Evolutionary conservation across 352 stramenopile species (phyloP).

Genomic region (Peronospora belbahrii): DNA sequence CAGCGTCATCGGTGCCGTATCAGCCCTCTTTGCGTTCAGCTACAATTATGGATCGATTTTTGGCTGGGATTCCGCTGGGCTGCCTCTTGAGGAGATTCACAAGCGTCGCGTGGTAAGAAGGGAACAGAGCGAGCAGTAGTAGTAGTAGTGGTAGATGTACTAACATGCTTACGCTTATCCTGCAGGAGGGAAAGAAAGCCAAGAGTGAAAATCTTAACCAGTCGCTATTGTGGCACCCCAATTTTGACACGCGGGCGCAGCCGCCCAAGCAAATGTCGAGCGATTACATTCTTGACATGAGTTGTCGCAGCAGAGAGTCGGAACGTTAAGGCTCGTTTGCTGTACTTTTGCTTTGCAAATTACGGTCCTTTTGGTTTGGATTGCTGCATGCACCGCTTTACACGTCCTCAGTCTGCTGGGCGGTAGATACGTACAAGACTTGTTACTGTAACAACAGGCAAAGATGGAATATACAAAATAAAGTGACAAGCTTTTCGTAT

Average conservation of each 20-base stretch:
- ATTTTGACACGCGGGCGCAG: conserved; percentile 35
- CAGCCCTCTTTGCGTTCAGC: conserved; percentile 38
- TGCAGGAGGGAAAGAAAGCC: conserved; percentile 12
- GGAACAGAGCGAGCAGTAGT: conserved; percentile 8
- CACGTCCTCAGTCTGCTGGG: no score
- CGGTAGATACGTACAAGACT: no score
- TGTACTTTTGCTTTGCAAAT: background rate
- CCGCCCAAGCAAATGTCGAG: conserved; percentile 25
- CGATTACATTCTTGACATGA: conserved; percentile 25
- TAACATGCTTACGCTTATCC: conserved; percentile 5
- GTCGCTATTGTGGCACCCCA: conserved; percentile 32
- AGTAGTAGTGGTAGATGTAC: conserved; percentile 4
- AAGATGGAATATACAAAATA: no score
- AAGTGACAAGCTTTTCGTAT: no score
- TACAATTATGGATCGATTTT: conserved; percentile 75
- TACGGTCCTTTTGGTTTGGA: no score
- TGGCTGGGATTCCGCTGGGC: conserved; percentile 42
- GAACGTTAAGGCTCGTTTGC: background rate
- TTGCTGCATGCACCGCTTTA: no score
- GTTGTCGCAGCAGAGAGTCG: conserved; percentile 9
- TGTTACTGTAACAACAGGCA: no score
- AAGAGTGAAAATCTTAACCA: conserved; percentile 16
- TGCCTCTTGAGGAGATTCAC: conserved; percentile 50
- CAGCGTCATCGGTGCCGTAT: conserved; percentile 40
- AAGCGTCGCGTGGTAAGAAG: conserved; percentile 36